These are phyloP conservation scores for Verticillium zaregamsianum DNA, from an alignment of 2,329 filamentous ascomycete species.

Conservation along the genomic window DNA sequence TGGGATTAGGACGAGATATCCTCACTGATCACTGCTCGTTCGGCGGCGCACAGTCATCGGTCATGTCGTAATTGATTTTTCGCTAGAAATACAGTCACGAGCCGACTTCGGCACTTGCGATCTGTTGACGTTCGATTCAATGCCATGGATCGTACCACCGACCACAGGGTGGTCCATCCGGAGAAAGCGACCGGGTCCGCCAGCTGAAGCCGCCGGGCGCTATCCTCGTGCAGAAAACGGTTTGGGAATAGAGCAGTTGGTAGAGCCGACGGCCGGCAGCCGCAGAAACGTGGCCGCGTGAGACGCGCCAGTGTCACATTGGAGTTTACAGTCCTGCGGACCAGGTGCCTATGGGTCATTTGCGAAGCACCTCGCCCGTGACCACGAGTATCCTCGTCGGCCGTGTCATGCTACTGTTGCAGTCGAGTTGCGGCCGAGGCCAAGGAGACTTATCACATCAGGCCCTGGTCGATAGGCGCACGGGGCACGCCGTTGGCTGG, in stretches of 20 bases:
- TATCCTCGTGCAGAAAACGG: neutral
- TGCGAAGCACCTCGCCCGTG: neutral
- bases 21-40: neutral
- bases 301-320: neutral
- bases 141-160: neutral
- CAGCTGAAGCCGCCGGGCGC: neutral
- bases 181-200: neutral
- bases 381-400: neutral
- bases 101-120: neutral
- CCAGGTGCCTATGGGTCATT: neutral
- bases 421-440: neutral
- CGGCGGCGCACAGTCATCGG: neutral
- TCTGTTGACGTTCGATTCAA: neutral
- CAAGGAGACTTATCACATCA: neutral
- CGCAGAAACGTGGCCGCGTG: neutral
- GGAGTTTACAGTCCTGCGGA: neutral
- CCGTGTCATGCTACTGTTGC: neutral
- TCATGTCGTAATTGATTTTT: neutral
- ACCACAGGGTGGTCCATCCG: neutral
- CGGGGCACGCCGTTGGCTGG: slow-evolving; percentile 12
- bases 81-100: neutral
- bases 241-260: neutral
- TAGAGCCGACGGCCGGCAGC: neutral
- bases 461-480: slow-evolving; percentile 17
- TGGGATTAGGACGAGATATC: no score